Evolutionary conservation across 768 basidiomycete species (phyloP).

Genomic region (Pulveroboletus ravenelii): DNA sequence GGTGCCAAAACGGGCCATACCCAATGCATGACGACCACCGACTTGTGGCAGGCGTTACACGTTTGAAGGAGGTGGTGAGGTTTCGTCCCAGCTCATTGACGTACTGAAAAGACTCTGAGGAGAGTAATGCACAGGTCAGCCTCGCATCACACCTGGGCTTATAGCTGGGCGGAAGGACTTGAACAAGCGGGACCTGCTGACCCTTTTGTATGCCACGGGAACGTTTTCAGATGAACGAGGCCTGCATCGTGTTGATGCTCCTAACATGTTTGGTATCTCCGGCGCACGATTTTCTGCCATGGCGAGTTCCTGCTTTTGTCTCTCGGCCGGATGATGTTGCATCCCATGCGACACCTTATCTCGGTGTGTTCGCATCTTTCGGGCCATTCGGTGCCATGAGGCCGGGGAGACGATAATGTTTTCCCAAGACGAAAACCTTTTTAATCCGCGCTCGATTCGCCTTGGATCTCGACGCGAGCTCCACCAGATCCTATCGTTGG

Average conservation of each 20-base stretch:
- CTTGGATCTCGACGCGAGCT: not conserved
- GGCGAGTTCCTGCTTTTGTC: not conserved
- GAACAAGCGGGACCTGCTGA: slow-evolving; percentile 8
- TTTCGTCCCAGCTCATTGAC: slow-evolving; percentile 24
- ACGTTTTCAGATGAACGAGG: slow-evolving; percentile 17
- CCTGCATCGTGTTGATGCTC: slow-evolving; percentile 28
- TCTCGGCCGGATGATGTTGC: not conserved
- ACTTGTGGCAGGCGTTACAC: slow-evolving; percentile 3
- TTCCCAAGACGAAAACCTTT: slow-evolving; percentile 27
- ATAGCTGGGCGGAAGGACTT: slow-evolving; percentile 10
- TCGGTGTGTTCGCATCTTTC: slow-evolving; percentile 12
- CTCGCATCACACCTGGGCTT: slow-evolving; percentile 4
- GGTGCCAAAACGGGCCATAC: slow-evolving; percentile 51
- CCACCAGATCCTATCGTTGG: not conserved
- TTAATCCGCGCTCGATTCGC: slow-evolving; percentile 4
- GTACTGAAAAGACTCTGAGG: slow-evolving; percentile 11
- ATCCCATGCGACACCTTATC: slow-evolving; percentile 11
- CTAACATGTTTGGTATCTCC: slow-evolving; percentile 1
- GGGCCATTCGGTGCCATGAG: slow-evolving; percentile 17
- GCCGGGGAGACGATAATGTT: slow-evolving; percentile 8
- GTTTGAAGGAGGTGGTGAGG: slow-evolving; percentile 29
- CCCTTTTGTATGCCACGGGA: slow-evolving; percentile 3
- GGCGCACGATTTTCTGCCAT: slow-evolving; percentile 6
- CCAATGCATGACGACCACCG: slow-evolving; percentile 9
- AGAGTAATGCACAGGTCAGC: not conserved